phyloP scores from a whole-genome alignment of 1,284 basidiomycete genomes.

The Chondrostereum purpureum region DNA sequence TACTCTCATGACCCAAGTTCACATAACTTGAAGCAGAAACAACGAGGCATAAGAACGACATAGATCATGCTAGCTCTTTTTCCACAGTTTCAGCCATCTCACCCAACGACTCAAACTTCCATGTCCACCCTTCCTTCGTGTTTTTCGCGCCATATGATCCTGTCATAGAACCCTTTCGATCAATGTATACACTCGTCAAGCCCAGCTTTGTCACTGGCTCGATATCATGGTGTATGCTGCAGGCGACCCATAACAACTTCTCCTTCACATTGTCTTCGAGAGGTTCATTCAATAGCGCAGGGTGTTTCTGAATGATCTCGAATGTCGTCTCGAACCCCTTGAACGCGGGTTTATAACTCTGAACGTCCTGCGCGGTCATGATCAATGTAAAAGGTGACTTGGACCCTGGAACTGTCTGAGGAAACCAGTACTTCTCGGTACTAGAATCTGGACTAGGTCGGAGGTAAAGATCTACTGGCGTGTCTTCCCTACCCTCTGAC shows the following conservation, averaged over 20 bases:
- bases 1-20: too few species aligned
- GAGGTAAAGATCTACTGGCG: constrained; percentile 21
- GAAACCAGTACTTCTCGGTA: constrained; percentile 33
- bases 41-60: too few species aligned
- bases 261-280: constrained; percentile 34
- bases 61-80: constrained; percentile 25
- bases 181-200: constrained; percentile 57
- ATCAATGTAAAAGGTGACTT: constrained; percentile 56
- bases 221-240: constrained; percentile 55
- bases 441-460: constrained; percentile 24
- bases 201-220: constrained; percentile 44
- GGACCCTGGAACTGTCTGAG: constrained; percentile 25
- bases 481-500: constrained; percentile 27
- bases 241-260: constrained; percentile 45
- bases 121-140: constrained; percentile 30
- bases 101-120: constrained; percentile 50
- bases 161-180: constrained; percentile 43
- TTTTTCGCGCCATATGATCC: constrained; percentile 27
- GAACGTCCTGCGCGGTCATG: constrained; percentile 61
- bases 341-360: constrained; percentile 64
- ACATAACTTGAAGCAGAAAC: too few species aligned
- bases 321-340: constrained; percentile 48
- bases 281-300: constrained; percentile 26
- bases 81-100: constrained; percentile 51
- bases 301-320: constrained; percentile 36